Conservation (phyloP, 2,329 filamentous ascomycete species). For the Phyllosticta citribraziliensis region DNA sequence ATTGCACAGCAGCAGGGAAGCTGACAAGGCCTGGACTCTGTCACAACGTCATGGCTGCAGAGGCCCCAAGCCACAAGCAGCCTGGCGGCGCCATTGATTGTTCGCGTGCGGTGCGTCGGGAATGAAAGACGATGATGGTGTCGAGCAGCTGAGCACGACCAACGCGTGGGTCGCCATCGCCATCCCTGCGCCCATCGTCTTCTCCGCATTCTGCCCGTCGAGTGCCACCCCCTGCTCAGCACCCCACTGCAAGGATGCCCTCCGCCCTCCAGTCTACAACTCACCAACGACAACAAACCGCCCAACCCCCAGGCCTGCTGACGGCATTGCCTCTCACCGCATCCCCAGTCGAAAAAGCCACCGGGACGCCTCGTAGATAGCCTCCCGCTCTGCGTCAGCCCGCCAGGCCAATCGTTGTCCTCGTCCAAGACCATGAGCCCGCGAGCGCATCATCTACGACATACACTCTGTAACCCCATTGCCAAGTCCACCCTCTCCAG, state of each 20-base stretch:
- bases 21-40: not conserved
- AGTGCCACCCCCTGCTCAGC: not conserved
- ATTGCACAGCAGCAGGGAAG: not conserved
- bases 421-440: not conserved
- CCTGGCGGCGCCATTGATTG: not conserved
- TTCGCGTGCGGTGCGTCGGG: not conserved
- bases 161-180: not conserved
- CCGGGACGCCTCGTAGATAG: not conserved
- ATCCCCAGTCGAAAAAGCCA: not conserved
- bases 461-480: not conserved
- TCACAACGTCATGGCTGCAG: not conserved
- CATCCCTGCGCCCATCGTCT: not conserved
- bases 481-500: not conserved
- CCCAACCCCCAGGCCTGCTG: not conserved
- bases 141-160: not conserved
- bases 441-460: not conserved
- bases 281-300: not conserved
- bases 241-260: not conserved
- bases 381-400: not conserved
- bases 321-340: not conserved
- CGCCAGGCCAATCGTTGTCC: not conserved
- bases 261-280: not conserved
- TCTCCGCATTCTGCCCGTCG: not conserved
- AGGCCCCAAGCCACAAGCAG: not conserved
- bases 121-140: not conserved